Evolutionary conservation across 352 stramenopile species (phyloP).

Genomic region (Peronospora destructor): DNA sequence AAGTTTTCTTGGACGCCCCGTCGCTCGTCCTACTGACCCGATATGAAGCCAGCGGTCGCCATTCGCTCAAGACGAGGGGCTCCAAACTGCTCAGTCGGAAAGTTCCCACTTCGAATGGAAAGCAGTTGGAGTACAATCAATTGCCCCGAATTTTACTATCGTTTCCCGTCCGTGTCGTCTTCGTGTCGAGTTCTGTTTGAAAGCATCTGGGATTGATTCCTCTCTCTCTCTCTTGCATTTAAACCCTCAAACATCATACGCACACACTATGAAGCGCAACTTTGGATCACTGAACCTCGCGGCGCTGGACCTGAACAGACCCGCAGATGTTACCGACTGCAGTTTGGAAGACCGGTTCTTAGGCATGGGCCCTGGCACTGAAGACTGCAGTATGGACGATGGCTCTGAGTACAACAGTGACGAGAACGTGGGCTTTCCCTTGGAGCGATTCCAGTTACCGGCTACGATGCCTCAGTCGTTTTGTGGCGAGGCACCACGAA

Average conservation of each 20-base stretch:
- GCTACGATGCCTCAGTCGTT: conserved; percentile 10
- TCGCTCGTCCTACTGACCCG: conserved; percentile 18
- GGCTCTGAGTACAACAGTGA: conserved; percentile 26
- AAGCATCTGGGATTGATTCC: conserved; percentile 20
- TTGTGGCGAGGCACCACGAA: conserved; percentile 7
- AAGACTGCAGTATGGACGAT: conserved; percentile 22
- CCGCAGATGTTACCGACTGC: conserved; percentile 14
- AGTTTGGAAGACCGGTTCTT: conserved; percentile 26
- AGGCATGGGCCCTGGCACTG: conserved; percentile 22
- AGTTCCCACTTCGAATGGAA: conserved; percentile 33
- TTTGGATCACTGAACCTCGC: conserved; percentile 48
- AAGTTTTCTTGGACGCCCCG: conserved; percentile 14
- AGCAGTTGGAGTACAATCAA: conserved; percentile 12
- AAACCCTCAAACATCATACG: not conserved
- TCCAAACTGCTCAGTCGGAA: conserved; percentile 19
- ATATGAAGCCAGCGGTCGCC: conserved; percentile 20
- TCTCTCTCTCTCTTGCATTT: no score
- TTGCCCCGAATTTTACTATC: conserved; percentile 8
- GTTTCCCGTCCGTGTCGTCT: conserved; percentile 6
- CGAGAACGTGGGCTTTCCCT: conserved; percentile 32
- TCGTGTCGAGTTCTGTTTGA: conserved; percentile 19
- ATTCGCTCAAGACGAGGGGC: conserved; percentile 5
- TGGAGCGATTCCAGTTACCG: conserved; percentile 24
- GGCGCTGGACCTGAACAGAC: conserved; percentile 33
- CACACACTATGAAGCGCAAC: conserved; percentile 40